Percentiles rank a stretch among this genome's conserved stretches.
Evolutionary conservation across 2,329 filamentous ascomycete species (phyloP).

Genomic region (Pseudogymnoascus sp.): DNA sequence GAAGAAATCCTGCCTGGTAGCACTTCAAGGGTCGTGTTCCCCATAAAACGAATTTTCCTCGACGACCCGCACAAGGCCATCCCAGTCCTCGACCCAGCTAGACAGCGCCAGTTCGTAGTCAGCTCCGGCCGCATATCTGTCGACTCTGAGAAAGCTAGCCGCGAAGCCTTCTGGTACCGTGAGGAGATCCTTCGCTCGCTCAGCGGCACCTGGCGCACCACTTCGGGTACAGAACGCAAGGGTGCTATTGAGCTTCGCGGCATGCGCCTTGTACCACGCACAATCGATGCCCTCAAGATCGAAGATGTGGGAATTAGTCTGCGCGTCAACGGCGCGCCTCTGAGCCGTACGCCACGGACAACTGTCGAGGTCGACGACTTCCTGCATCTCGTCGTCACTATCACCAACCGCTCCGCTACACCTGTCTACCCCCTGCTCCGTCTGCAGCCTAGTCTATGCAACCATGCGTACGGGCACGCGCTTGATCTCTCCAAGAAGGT

Average conservation of each 20-base stretch:
- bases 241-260: constrained; percentile 71
- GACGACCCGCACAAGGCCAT: constrained; percentile 70
- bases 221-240: constrained; percentile 40
- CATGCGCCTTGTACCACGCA: constrained; percentile 63
- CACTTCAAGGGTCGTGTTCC: constrained; percentile 66
- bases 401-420: constrained; percentile 64
- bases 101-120: constrained; percentile 89
- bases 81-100: constrained; percentile 69
- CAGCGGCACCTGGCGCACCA: constrained; percentile 61
- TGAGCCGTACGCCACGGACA: constrained; percentile 16
- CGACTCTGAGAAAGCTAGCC: constrained; percentile 65
- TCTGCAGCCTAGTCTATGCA: constrained; percentile 66
- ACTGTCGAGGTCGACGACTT: constrained; percentile 50
- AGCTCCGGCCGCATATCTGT: constrained; percentile 71
- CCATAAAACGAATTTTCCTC: constrained; percentile 67
- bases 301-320: constrained; percentile 69
- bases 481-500: constrained; percentile 77
- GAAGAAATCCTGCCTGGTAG: constrained; percentile 57
- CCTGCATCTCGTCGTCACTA: constrained; percentile 57
- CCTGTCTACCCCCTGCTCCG: constrained; percentile 66
- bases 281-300: constrained; percentile 76
- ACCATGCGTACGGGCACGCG: constrained; percentile 55
- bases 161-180: constrained; percentile 88
- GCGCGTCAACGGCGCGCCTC: constrained; percentile 32
- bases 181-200: constrained; percentile 69